Evolutionary conservation across 1,139 yeast genomes (phyloP), one percentile per base, ranked within the genome.

Genomic region (Saccharomyces hybrid): DNA sequence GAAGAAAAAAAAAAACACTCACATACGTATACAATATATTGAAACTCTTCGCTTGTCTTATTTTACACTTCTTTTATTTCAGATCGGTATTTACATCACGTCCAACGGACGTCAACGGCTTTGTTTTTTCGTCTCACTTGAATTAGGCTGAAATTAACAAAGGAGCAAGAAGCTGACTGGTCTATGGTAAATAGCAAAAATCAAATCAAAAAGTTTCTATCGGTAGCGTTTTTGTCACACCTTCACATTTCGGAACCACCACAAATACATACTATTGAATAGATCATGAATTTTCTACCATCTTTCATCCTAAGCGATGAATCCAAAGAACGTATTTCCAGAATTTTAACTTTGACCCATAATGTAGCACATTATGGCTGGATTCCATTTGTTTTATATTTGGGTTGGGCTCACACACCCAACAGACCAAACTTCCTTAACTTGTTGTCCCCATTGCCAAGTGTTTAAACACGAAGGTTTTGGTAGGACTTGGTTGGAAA

Each of bases 301-400:
- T 65, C 72, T 47, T 69, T 68, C 50, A 69, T 69, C 50, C 57
- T 69, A 56, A 68, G 71, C 53, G 89, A 84, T 73, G 88, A 84
- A 70, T 82, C 86, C 59, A 83, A 85, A 80, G 99, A 93, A 76
- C 89, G 98, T 75, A 81, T 93, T 71, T 73, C 84, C 71, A 88
- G 84, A 72, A 76, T 90, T 60, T 76, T 90, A 65, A 95, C 88
- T 65, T 79, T 89, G 65, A 85, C 96, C 61, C 88, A 89, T 72
- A 86, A 88, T 55, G 80, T 88, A 67, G 88, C 93, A 57, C 98
- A 93, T 75, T 93, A 90, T 73, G 97, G 98, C 48, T 93, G 96
- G 88, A 85, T 93, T 65, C 99, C 99, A 57, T 87, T 93, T 69
- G 85, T 93, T 61, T 78, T 93, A 67, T 93, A 93, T 77, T 77